phyloP scores from a whole-genome alignment of 257 asterid genomes.

The Rauvolfia tetraphylla region DNA sequence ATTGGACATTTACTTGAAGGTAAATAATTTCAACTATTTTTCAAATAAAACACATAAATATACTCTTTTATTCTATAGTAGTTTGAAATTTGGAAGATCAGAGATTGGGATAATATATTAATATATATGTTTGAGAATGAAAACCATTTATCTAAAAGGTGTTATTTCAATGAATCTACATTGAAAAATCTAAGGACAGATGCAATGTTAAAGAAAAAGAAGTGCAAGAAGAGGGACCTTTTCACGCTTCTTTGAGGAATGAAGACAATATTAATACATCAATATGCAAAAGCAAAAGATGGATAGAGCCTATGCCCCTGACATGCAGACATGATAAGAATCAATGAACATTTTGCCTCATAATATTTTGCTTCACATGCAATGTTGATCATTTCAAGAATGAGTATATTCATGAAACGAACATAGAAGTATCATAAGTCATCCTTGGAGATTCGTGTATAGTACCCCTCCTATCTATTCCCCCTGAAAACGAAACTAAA shows the following conservation, averaged over 20 bases:
- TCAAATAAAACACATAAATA: too few species aligned
- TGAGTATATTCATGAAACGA: neutral
- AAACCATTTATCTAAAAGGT: neutral
- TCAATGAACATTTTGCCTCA: neutral
- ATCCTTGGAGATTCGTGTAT: too few species aligned
- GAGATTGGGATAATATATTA: neutral
- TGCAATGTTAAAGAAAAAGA: conserved; percentile 17
- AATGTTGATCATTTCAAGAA: conserved; percentile 2
- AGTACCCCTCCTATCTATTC: too few species aligned
- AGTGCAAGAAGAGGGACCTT: conserved; percentile 11
- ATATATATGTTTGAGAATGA: neutral
- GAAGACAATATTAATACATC: conserved; percentile 1
- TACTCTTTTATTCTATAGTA: too few species aligned
- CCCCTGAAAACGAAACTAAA: too few species aligned
- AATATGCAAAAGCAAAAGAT: neutral
- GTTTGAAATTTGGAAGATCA: too few species aligned
- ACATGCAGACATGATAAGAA: conserved; percentile 11
- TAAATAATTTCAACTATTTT: too few species aligned
- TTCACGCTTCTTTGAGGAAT: conserved; percentile 17
- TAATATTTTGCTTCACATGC: conserved; percentile 8
- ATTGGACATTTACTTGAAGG: too few species aligned
- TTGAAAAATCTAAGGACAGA: conserved; percentile 15
- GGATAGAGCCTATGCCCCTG: neutral
- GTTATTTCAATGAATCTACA: neutral
- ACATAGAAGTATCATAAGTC: too few species aligned